These are phyloP conservation scores for Chernovozyma sophiae-reginae DNA, from an alignment of 1,139 yeast genomes.

Conservation along the genomic window DNA sequence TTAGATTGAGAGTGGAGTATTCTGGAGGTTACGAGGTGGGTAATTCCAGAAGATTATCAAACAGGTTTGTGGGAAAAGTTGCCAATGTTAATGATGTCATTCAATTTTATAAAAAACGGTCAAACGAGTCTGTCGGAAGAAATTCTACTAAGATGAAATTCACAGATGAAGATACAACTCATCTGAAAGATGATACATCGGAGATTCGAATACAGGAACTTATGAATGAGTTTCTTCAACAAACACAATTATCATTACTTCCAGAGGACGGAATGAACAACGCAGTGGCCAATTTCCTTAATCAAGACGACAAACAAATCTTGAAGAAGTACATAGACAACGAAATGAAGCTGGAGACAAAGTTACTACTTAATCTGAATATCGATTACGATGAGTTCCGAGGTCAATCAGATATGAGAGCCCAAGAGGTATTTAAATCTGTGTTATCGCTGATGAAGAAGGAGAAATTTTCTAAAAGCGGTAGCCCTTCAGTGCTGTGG, in stretches of 20 bases:
- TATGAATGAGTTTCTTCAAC: constrained; percentile 57
- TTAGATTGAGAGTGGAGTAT: constrained; percentile 82
- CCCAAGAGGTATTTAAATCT: constrained; percentile 27
- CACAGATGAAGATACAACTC: constrained; percentile 2
- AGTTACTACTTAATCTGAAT: constrained; percentile 46
- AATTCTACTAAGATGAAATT: constrained; percentile 13
- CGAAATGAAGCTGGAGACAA: constrained; percentile 62
- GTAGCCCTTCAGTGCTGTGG: not conserved
- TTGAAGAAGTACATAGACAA: constrained; percentile 64
- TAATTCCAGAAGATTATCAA: constrained; percentile 84
- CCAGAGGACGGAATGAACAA: constrained; percentile 74
- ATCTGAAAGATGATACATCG: constrained; percentile 22
- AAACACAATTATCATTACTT: constrained; percentile 63
- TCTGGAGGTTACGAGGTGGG: constrained; percentile 90
- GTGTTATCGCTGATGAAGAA: constrained; percentile 22
- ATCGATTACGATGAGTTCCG: constrained; percentile 31
- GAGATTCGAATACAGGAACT: constrained; percentile 53
- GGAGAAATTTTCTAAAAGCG: constrained; percentile 9
- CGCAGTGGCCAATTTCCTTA: constrained; percentile 69
- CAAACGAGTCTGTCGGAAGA: constrained; percentile 13
- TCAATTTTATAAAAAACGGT: constrained; percentile 54
- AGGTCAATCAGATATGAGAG: constrained; percentile 24
- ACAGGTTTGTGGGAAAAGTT: constrained; percentile 82
- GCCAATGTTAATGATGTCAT: constrained; percentile 89
- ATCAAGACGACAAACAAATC: constrained; percentile 76